These are phyloP conservation scores for Sarocladium strictum DNA, from an alignment of 2,329 filamentous ascomycete genomes.

Conservation along the genomic window DNA sequence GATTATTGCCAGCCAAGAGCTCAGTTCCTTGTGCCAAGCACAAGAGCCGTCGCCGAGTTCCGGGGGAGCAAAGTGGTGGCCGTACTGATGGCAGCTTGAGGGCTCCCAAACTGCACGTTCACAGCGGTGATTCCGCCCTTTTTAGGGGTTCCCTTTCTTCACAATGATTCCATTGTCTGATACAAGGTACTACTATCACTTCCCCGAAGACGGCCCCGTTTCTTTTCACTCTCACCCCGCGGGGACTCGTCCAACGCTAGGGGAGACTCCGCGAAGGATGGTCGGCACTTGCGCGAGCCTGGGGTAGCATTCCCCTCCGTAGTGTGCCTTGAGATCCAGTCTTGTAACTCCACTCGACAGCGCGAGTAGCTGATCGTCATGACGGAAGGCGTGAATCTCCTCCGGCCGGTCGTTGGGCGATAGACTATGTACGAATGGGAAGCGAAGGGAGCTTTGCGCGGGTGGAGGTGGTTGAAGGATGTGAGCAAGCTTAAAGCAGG, in stretches of 20 bases:
- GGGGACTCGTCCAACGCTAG: not conserved
- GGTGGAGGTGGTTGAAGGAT: not conserved
- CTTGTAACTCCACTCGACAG: not conserved
- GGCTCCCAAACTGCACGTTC: not conserved
- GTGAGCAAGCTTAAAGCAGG: not conserved
- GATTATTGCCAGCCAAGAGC: not conserved
- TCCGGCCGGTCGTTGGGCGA: not conserved
- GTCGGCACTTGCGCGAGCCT: not conserved
- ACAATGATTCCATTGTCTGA: not conserved
- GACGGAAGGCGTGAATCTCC: not conserved
- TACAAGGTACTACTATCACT: no score
- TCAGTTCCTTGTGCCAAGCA: not conserved
- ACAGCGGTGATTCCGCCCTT: not conserved
- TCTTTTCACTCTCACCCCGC: not conserved
- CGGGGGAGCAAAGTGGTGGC: not conserved
- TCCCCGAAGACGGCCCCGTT: not conserved
- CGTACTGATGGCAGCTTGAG: no score
- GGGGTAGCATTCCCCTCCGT: not conserved
- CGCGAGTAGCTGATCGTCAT: constrained; percentile 2
- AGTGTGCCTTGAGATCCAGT: not conserved
- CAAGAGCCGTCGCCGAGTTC: constrained; percentile 2
- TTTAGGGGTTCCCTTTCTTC: not conserved
- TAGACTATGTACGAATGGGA: not conserved
- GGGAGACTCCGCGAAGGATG: constrained; percentile 4
- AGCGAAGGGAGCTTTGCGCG: not conserved